Base-by-base conservation (phyloP, 306 rosid species). In the Quercus parvula region DNA sequence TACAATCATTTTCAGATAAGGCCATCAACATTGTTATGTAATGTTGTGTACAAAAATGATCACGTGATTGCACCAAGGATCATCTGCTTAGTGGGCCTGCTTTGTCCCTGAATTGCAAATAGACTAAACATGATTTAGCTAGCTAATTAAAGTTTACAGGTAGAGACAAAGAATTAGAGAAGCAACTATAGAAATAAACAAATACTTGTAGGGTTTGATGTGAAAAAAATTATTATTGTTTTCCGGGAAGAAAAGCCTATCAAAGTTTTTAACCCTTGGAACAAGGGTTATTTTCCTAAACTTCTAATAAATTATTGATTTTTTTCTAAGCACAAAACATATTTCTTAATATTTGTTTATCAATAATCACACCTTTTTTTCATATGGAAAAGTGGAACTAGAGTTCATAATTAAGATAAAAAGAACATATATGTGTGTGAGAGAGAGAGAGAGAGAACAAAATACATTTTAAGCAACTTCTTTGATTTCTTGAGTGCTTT, bases 71-170 rank as follows among this genome's bases (percentile, higher is more conserved):
- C 28, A 5, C 24, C 30, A 78, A 73, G 81, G 30, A 56, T 73
- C 28, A 75, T 78, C 78, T 67, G 62, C 81, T 28, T 15, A 68
- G 87, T 85, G 91, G 91, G 87, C 78, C 75, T 88, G 74, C 87
- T 75, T 63, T 80, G 91, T 85, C 87, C 77, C 89, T 83, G 73
- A 64, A 72, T 68, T 75, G 64, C 84, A 46, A 74, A 75, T 51
- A 19, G 49, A 28, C 67, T 24, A 62, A 75, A 79, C 82, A 78
- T 49, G 52, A 56, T 73, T 55, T 28, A 56, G 14, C 76, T 81
- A 7, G 30, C 68, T 59, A 22, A 14, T 35, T 74, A 20, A 71
- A 20, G 64, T 14, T 63, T 44, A 67, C 10, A 51, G 31, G 69
- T 69, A 72, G 75, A 27, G 61, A 20, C 57, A 52, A 22, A 71